phyloP scores from a whole-genome alignment of 1,284 basidiomycete species.

The Sparassis latifolia region DNA sequence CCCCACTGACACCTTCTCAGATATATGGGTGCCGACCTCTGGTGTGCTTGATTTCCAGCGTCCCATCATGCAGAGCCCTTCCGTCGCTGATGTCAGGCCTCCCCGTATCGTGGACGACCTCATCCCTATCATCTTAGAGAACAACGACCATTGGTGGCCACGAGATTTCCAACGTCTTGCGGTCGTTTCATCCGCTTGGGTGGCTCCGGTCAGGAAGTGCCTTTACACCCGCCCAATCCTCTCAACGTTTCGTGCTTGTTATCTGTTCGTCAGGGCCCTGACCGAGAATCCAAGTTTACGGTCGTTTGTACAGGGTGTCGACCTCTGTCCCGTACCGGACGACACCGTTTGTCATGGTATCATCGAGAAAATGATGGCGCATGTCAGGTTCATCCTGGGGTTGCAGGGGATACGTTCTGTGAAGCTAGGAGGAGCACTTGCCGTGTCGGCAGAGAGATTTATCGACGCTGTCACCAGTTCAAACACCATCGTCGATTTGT shows the following conservation, averaged over 20 bases:
- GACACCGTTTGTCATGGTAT: constrained; percentile 8
- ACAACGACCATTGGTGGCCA: constrained; percentile 46
- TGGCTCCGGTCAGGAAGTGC: constrained; percentile 34
- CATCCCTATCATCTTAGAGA: constrained; percentile 44
- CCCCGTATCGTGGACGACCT: constrained; percentile 42
- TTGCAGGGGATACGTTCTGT: constrained; percentile 34
- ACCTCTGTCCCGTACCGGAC: constrained; percentile 31
- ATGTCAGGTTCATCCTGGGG: constrained; percentile 36
- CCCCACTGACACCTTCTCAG: too few relatives aligned
- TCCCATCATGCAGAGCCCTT: too few relatives aligned
- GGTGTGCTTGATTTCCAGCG: too few relatives aligned
- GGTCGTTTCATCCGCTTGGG: constrained; percentile 41
- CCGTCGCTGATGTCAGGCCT: neutral
- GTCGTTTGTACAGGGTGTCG: constrained; percentile 34
- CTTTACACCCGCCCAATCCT: constrained; percentile 41
- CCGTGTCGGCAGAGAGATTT: constrained; percentile 40
- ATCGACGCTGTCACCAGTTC: constrained; percentile 35
- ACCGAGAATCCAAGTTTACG: constrained; percentile 29
- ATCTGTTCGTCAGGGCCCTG: constrained; percentile 37
- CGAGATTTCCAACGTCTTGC: constrained; percentile 41
- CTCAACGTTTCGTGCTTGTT: constrained; percentile 34
- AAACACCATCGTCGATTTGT: constrained; percentile 34
- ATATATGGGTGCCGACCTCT: too few relatives aligned
- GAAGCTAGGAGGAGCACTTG: constrained; percentile 40
- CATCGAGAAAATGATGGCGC: constrained; percentile 26